phyloP scores from a whole-genome alignment of 495 filamentous ascomycete species.

The Xylaria cubensis region DNA sequence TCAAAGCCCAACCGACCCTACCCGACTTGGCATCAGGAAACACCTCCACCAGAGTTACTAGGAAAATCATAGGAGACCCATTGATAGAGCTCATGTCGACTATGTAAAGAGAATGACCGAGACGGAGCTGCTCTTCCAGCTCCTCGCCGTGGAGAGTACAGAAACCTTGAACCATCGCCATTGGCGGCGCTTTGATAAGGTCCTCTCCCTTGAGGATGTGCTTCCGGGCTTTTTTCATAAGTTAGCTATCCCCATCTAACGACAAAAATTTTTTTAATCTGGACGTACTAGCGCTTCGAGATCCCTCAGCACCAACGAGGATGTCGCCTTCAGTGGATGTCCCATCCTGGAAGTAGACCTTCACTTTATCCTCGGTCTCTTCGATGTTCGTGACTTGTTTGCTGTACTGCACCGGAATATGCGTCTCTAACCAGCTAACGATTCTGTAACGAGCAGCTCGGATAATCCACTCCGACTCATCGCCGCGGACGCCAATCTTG shows the following conservation, averaged over 20 bases:
- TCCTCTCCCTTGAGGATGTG: constrained; percentile 45
- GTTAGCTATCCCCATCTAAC: not conserved
- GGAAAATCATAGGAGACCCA: constrained; percentile 31
- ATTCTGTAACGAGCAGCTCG: constrained; percentile 40
- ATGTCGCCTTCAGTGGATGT: constrained; percentile 48
- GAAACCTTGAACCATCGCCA: constrained; percentile 38
- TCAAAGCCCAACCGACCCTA: constrained; percentile 36
- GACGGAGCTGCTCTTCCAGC: constrained; percentile 37
- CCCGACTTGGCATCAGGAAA: constrained; percentile 35
- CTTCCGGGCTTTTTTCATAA: constrained; percentile 28
- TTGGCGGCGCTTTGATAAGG: constrained; percentile 29
- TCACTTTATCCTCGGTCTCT: constrained; percentile 31
- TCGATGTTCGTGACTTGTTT: constrained; percentile 36
- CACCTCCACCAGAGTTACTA: constrained; percentile 34
- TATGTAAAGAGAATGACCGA: constrained; percentile 36
- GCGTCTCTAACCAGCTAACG: constrained; percentile 35
- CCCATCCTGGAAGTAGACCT: constrained; percentile 48
- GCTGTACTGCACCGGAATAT: constrained; percentile 38
- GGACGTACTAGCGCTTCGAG: constrained; percentile 45
- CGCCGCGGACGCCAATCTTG: constrained; percentile 38
- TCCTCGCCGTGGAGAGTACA: constrained; percentile 32
- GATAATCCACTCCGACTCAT: constrained; percentile 34
- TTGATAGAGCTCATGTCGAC: constrained; percentile 27
- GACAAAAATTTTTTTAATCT: not conserved
- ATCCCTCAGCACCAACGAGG: constrained; percentile 58